A percentile compares a stretch with the other conserved stretches of the same genome.
Evolutionary conservation across 495 filamentous ascomycete species (phyloP).

Genomic region (Saxispiralis lemnorum): DNA sequence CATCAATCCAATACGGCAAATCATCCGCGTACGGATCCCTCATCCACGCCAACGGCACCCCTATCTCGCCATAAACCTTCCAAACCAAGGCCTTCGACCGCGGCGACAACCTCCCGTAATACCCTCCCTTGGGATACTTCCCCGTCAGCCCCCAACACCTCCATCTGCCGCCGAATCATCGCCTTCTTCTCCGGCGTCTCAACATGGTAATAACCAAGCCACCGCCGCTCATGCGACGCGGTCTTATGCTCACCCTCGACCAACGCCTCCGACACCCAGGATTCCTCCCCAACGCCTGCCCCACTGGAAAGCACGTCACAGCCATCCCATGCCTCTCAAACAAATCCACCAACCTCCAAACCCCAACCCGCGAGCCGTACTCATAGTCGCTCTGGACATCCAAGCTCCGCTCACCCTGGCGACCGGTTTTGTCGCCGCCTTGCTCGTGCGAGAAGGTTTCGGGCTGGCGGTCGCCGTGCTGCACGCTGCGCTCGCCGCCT

Average conservation of each 20-base stretch:
- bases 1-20: conserved; percentile 29
- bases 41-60: conserved; percentile 21
- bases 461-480: conserved; percentile 21
- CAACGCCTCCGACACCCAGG: conserved; percentile 21
- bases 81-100: conserved; percentile 21
- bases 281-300: conserved; percentile 23
- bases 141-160: conserved; percentile 22
- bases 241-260: conserved; percentile 26
- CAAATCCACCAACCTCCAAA: conserved; percentile 26
- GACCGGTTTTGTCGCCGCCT: conserved; percentile 15
- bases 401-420: conserved; percentile 21
- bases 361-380: conserved; percentile 24
- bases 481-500: conserved; percentile 23
- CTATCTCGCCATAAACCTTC: conserved; percentile 26
- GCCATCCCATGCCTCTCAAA: conserved; percentile 26
- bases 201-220: conserved; percentile 14
- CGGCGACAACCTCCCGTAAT: conserved; percentile 24
- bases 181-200: conserved; percentile 25
- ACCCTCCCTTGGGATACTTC: conserved; percentile 24
- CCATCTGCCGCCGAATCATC: conserved; percentile 25
- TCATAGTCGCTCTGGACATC: conserved; percentile 28
- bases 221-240: conserved; percentile 25
- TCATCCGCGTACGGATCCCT: conserved; percentile 27
- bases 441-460: conserved; percentile 25
- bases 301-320: conserved; percentile 27